A percentile compares a stretch with the other conserved stretches of the same genome.
Evolutionary conservation across 768 basidiomycete species (phyloP).

Genomic region (Suillus brevipes): DNA sequence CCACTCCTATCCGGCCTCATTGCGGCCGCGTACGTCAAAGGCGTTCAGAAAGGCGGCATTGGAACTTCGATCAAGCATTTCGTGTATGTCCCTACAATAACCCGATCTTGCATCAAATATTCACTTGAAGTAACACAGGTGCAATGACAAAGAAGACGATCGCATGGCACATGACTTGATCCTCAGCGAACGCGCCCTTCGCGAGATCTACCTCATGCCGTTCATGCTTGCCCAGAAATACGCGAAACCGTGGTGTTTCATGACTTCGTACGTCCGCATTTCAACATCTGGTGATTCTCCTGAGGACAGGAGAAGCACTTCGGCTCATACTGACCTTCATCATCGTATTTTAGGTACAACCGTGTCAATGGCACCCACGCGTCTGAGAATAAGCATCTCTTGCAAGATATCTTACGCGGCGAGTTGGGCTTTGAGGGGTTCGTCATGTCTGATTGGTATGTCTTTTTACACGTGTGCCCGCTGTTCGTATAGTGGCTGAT

Average conservation of each 20-base stretch:
- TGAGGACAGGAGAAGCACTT: neutral
- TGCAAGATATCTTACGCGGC: constrained; percentile 61
- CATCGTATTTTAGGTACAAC: constrained; percentile 50
- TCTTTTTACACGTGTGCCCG: neutral
- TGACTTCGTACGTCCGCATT: constrained; percentile 55
- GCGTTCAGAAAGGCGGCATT: constrained; percentile 75
- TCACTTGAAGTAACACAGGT: constrained; percentile 35
- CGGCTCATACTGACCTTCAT: neutral
- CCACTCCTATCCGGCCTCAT: no score
- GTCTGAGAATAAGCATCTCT: constrained; percentile 61
- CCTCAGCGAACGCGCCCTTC: constrained; percentile 49
- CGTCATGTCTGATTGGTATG: constrained; percentile 83
- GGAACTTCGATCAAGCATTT: constrained; percentile 83
- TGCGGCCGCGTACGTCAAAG: constrained; percentile 72
- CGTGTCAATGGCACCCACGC: constrained; percentile 76
- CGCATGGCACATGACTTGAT: constrained; percentile 59
- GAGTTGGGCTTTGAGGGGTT: constrained; percentile 77
- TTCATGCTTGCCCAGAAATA: constrained; percentile 58
- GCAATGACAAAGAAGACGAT: constrained; percentile 83
- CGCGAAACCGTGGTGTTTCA: constrained; percentile 53
- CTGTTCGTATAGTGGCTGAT: neutral
- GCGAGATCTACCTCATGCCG: constrained; percentile 64
- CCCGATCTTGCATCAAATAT: neutral
- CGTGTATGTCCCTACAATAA: constrained; percentile 45
- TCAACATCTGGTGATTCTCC: neutral